Evolutionary conservation across 352 stramenopile species (phyloP).

Genomic region (Poterioochromonas sp.): DNA sequence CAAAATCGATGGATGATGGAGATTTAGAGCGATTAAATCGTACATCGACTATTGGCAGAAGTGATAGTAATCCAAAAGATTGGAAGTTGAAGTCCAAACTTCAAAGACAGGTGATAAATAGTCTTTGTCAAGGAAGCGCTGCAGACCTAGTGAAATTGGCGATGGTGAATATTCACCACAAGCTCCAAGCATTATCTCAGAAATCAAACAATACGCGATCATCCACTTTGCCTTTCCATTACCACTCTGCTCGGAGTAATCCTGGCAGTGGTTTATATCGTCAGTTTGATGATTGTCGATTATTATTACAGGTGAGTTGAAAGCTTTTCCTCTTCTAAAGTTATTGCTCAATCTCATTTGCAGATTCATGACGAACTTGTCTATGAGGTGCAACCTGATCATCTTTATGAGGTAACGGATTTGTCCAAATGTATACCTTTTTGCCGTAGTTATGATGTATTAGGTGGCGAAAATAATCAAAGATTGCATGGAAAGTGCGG

Average conservation of each 20-base stretch:
- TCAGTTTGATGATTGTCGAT: not conserved
- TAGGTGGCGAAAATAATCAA: not conserved
- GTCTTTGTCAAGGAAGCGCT: slow-evolving; percentile 36
- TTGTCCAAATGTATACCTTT: not conserved
- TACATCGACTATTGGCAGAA: not conserved
- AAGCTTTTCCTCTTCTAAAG: no score
- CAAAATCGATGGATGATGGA: no score
- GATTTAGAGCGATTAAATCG: not conserved
- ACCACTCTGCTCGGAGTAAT: not conserved
- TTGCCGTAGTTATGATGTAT: no score
- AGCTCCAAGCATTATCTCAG: not conserved
- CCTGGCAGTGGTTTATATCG: not conserved
- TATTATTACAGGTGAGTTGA: not conserved
- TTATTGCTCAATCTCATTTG: no score
- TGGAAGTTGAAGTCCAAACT: not conserved
- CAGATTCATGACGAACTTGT: slow-evolving; percentile 40
- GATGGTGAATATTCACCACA: slow-evolving; percentile 7
- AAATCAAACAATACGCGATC: not conserved
- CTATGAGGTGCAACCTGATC: slow-evolving; percentile 22
- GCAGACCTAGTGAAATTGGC: slow-evolving; percentile 33
- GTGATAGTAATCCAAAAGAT: no score
- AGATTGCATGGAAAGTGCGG: not conserved
- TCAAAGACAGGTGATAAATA: slow-evolving; percentile 35
- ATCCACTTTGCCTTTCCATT: not conserved
- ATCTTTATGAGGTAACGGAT: not conserved